Conservation (phyloP, 306 rosid genomes). For the Psophocarpus tetragonolobus region DNA sequence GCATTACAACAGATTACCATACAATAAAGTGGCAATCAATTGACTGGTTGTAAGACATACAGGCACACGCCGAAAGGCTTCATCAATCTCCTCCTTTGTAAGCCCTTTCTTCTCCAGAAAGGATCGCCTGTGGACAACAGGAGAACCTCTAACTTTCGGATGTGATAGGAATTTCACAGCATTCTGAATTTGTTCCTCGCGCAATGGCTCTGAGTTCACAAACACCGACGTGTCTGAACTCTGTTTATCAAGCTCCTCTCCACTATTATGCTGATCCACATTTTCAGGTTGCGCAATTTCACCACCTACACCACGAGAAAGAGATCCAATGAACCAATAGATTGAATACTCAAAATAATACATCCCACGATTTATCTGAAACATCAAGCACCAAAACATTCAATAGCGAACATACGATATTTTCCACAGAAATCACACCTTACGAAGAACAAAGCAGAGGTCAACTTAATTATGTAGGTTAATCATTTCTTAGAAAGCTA, state of each 20-base stretch:
- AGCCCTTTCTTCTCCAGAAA: constrained; percentile 91
- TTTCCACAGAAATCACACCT: not conserved
- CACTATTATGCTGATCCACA: constrained; percentile 48
- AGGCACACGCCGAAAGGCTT: constrained; percentile 80
- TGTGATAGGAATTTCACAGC: constrained; percentile 83
- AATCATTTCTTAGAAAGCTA: not conserved
- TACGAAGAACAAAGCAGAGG: not conserved
- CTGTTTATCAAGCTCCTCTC: constrained; percentile 47
- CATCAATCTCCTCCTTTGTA: constrained; percentile 91
- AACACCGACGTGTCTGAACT: constrained; percentile 56
- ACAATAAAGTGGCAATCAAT: constrained; percentile 3
- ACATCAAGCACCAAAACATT: not conserved
- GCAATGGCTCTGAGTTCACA: constrained; percentile 72
- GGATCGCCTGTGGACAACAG: constrained; percentile 69
- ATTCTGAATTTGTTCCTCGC: constrained; percentile 91
- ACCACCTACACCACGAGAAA: constrained; percentile 26
- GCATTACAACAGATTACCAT: not conserved
- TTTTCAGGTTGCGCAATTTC: constrained; percentile 40
- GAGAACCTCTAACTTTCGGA: constrained; percentile 82
- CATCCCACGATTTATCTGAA: not conserved
- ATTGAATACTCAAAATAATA: not conserved
- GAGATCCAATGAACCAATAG: not conserved
- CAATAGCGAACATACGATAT: not conserved
- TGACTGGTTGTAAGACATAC: constrained; percentile 41
- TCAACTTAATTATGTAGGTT: not conserved